These are phyloP conservation scores for Pyronema domesticum DNA, from an alignment of 495 filamentous ascomycete species.

Conservation along the genomic window DNA sequence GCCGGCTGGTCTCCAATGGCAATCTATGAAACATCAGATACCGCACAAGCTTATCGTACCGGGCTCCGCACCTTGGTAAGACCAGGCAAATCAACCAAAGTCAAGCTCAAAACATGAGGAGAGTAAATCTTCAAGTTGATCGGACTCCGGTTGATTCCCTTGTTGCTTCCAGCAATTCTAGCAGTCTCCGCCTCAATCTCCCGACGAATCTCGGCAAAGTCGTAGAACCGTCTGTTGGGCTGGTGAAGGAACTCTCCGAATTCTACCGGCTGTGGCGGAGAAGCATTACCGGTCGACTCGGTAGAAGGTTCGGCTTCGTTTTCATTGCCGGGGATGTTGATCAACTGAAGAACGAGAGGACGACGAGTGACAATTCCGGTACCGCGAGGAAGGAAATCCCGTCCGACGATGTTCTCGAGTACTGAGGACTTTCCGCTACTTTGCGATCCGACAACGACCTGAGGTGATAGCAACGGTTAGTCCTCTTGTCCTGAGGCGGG, in stretches of 20 bases:
- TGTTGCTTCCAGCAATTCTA: slow-evolving; percentile 89
- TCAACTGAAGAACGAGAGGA: slow-evolving; percentile 89
- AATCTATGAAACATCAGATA: slow-evolving; percentile 31
- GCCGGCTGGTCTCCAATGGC: slow-evolving; percentile 96
- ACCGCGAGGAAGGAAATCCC: slow-evolving; percentile 90
- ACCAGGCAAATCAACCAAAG: slow-evolving; percentile 86
- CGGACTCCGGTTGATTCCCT: slow-evolving; percentile 91
- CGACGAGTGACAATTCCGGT: slow-evolving; percentile 91
- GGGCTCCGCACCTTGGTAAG: slow-evolving; percentile 60
- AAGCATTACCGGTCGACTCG: slow-evolving; percentile 9
- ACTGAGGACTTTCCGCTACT: slow-evolving; percentile 99
- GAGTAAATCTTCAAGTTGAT: slow-evolving; percentile 99
- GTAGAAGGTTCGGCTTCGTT: not conserved
- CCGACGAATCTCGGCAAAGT: slow-evolving; percentile 80
- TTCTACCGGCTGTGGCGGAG: slow-evolving; percentile 48
- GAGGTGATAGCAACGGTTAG: slow-evolving; percentile 17
- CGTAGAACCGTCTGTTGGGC: slow-evolving; percentile 72
- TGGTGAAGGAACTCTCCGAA: slow-evolving; percentile 98
- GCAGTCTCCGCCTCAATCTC: slow-evolving; percentile 96
- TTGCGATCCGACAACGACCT: slow-evolving; percentile 98
- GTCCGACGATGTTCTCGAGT: slow-evolving; percentile 93
- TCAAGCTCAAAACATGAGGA: slow-evolving; percentile 89
- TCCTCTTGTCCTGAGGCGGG: slow-evolving; percentile 11
- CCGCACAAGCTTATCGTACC: not conserved
- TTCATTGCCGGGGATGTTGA: slow-evolving; percentile 64